Evolutionary conservation across 352 stramenopile species (phyloP).

Genomic region (Phytophthora quininea): DNA sequence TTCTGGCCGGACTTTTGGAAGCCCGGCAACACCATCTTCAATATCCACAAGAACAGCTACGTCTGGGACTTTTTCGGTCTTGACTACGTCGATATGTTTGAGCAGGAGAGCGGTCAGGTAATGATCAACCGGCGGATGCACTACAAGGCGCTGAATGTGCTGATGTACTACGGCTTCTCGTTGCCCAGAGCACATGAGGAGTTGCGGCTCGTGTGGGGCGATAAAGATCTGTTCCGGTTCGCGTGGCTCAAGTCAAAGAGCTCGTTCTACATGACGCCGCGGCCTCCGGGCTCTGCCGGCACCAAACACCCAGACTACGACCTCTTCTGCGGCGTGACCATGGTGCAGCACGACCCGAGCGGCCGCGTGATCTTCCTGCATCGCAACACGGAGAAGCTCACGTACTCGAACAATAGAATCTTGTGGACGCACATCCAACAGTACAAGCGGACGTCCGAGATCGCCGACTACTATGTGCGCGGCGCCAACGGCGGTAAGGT

Average conservation of each 20-base stretch:
- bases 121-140: constrained; percentile 69
- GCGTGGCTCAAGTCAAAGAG: constrained; percentile 79
- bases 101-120: constrained; percentile 84
- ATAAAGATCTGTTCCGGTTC: constrained; percentile 87
- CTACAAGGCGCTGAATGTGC: constrained; percentile 56
- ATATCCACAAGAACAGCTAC: constrained; percentile 68
- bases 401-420: constrained; percentile 45
- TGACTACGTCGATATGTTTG: constrained; percentile 69
- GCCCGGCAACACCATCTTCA: constrained; percentile 76
- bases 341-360: constrained; percentile 73
- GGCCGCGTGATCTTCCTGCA: constrained; percentile 71
- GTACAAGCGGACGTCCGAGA: constrained; percentile 46
- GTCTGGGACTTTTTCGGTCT: constrained; percentile 77
- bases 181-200: constrained; percentile 47
- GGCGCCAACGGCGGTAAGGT: constrained; percentile 71
- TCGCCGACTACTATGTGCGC: constrained; percentile 59
- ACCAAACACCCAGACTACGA: constrained; percentile 51
- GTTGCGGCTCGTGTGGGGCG: constrained; percentile 71
- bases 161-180: constrained; percentile 78
- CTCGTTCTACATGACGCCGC: constrained; percentile 65
- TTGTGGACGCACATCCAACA: constrained; percentile 70
- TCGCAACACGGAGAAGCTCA: constrained; percentile 76
- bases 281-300: constrained; percentile 56
- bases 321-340: constrained; percentile 75
- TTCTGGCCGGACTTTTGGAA: constrained; percentile 90